Evolutionary conservation across 371 early-diverging fungal genomes (phyloP), one percentile per base, ranked within the genome.

Genomic region (Paraphysoderma sedebokerense): DNA sequence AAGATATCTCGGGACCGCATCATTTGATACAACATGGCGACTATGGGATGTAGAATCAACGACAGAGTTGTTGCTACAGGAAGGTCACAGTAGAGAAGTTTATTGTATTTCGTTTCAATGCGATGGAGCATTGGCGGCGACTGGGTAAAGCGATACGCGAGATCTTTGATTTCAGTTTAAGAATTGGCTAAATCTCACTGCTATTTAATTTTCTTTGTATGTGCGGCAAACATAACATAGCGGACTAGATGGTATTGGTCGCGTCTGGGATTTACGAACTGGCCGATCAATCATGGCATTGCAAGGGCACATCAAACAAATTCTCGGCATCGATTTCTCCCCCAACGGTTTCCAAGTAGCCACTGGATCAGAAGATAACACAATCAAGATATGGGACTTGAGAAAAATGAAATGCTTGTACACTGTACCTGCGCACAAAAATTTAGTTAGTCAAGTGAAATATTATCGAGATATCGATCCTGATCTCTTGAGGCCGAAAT

Each of bases 211-310:
- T 29, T 38, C 15, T 15, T 12, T 13, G 20, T 5, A 42, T 11
- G 33, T 12, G 2, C 17, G 26, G 41, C 48, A 33, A 20, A 31
- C 9, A 3, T 23, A 12, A 2, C 38, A 19, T 55, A 81, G 83
- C 41, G 97, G 95, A 5, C 59, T 84, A 40, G 97, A 93, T 60
- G 72, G 82, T 5, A 62, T 87, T 39, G 95, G 91, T 8, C 74
- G 91, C 29, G 81, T 96, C 0, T 96, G 97, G 97, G 97, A 96
- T 67, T 64, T 85, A 40, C 73, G 97, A 44, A 83, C 87, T 4
- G 97, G 97, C 2, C 68, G 87, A 50, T 81, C 84, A 1, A 74
- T 91, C 2, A 78, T 90, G 77, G 77, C 77, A 26, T 68, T 92
- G 31, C 76, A 84, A 52, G 93, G 93, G 1, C 97, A 96, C 55